These are phyloP conservation scores for Penicillium sp. DNA, from an alignment of 2,329 filamentous ascomycete genomes.

Conservation along the genomic window DNA sequence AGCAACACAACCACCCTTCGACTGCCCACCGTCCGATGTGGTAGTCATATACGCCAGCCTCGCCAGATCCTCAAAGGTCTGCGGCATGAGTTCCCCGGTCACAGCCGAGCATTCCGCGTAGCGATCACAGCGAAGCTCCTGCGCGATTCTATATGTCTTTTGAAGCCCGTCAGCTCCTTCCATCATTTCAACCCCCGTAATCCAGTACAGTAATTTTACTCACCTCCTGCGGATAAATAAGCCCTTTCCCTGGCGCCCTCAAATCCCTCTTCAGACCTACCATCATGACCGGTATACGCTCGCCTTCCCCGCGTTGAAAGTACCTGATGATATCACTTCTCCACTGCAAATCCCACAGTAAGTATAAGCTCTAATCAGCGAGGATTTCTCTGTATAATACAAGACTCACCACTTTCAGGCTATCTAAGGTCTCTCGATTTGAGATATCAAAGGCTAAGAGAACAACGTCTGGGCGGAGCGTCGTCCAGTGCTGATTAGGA, in stretches of 20 bases:
- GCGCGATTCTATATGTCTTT: constrained; percentile 61
- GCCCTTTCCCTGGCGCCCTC: constrained; percentile 50
- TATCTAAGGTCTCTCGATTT: constrained; percentile 55
- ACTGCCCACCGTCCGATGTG: constrained; percentile 58
- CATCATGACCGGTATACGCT: constrained; percentile 61
- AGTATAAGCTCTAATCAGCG: background rate
- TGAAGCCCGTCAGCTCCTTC: background rate
- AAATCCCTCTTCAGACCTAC: constrained; percentile 65
- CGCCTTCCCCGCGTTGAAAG: constrained; percentile 54
- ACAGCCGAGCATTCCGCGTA: constrained; percentile 68
- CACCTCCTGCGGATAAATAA: constrained; percentile 51
- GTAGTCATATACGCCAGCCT: constrained; percentile 63
- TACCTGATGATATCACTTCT: constrained; percentile 50
- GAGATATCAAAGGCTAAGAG: constrained; percentile 65
- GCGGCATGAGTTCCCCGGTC: constrained; percentile 63
- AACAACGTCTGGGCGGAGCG: constrained; percentile 58
- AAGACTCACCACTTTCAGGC: constrained; percentile 46
- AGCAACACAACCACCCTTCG: constrained; percentile 47
- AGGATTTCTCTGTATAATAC: background rate
- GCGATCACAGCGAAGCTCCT: constrained; percentile 64
- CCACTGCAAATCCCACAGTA: constrained; percentile 38
- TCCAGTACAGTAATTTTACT: constrained; percentile 23
- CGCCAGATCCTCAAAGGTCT: constrained; percentile 66
- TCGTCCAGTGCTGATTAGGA: constrained; percentile 60
- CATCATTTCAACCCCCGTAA: background rate